Conservation (phyloP, 2,329 filamentous ascomycete genomes). For the Metarhizium sp. region DNA sequence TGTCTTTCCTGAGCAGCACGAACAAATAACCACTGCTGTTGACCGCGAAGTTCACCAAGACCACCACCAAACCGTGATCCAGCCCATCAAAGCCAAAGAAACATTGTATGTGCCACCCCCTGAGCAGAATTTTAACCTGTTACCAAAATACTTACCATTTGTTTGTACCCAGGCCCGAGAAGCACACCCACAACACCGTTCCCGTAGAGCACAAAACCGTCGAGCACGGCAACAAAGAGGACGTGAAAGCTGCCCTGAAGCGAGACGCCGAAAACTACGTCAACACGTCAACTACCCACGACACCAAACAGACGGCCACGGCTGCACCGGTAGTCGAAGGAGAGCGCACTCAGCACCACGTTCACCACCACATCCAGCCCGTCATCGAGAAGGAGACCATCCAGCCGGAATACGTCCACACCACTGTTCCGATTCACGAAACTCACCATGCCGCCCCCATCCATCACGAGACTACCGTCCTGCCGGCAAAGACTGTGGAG, state of each 20-base stretch:
- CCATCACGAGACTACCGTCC: slow-evolving; percentile 54
- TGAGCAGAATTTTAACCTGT: neutral
- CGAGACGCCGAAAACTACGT: slow-evolving; percentile 34
- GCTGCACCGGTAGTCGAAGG: slow-evolving; percentile 16
- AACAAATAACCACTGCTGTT: slow-evolving; percentile 51
- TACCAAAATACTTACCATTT: neutral
- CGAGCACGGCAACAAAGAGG: slow-evolving; percentile 47
- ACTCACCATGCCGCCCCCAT: slow-evolving; percentile 58
- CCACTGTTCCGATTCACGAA: slow-evolving; percentile 63
- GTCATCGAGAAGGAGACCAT: slow-evolving; percentile 62
- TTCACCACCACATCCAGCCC: slow-evolving; percentile 62
- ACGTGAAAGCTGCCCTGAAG: slow-evolving; percentile 36
- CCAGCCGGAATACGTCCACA: slow-evolving; percentile 60
- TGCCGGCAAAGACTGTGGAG: slow-evolving; percentile 54
- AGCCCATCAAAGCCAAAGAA: slow-evolving; percentile 41
- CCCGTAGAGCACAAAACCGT: slow-evolving; percentile 51
- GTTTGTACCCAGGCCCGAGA: slow-evolving; percentile 38
- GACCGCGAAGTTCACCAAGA: slow-evolving; percentile 64
- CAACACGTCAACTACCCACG: slow-evolving; percentile 18
- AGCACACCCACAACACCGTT: slow-evolving; percentile 50
- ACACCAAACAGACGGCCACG: slow-evolving; percentile 17
- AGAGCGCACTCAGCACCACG: slow-evolving; percentile 31
- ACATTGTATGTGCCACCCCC: slow-evolving; percentile 29
- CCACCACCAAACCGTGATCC: slow-evolving; percentile 61
- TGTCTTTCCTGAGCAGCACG: slow-evolving; percentile 49